These are phyloP conservation scores for Zygoascus bituminiphila DNA, from an alignment of 805 yeast genomes.

Conservation along the genomic window DNA sequence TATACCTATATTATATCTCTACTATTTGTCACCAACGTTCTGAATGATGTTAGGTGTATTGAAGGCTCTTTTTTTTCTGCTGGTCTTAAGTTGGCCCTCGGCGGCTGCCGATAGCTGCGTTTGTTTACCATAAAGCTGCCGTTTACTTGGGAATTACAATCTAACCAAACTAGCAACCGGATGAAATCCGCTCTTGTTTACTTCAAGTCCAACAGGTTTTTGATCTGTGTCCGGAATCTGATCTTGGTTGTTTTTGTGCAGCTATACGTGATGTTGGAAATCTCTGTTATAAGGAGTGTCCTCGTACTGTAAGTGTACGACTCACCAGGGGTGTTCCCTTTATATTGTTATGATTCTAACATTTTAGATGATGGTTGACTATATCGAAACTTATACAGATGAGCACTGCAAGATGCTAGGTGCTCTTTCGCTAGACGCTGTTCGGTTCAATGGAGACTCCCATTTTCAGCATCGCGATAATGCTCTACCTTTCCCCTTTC, in stretches of 20 bases:
- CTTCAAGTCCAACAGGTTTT: constrained; percentile 2
- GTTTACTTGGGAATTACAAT: neutral
- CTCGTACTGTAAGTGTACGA: constrained; percentile 3
- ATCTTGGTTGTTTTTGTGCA: constrained; percentile 6
- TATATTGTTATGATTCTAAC: neutral
- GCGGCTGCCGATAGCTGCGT: neutral
- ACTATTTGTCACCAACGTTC: no score
- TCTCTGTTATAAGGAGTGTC: constrained; percentile 8
- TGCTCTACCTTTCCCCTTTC: constrained; percentile 7
- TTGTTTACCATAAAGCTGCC: neutral
- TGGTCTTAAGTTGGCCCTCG: neutral
- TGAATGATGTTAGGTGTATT: neutral
- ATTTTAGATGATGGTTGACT: constrained; percentile 1
- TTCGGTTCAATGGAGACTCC: constrained; percentile 16
- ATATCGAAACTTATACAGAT: constrained; percentile 6
- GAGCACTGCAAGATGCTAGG: constrained; percentile 7
- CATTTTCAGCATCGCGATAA: constrained; percentile 17
- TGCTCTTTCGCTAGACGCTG: constrained; percentile 6
- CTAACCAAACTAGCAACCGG: neutral
- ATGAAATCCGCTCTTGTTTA: constrained; percentile 5
- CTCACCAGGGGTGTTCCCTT: neutral
- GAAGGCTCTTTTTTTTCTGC: neutral
- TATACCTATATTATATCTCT: no score
- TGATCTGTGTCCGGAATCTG: constrained; percentile 6
- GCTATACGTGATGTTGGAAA: constrained; percentile 4